These are phyloP conservation scores for Aspergillus pseudoglaucus DNA, from an alignment of 2,329 filamentous ascomycete species.

Conservation along the genomic window DNA sequence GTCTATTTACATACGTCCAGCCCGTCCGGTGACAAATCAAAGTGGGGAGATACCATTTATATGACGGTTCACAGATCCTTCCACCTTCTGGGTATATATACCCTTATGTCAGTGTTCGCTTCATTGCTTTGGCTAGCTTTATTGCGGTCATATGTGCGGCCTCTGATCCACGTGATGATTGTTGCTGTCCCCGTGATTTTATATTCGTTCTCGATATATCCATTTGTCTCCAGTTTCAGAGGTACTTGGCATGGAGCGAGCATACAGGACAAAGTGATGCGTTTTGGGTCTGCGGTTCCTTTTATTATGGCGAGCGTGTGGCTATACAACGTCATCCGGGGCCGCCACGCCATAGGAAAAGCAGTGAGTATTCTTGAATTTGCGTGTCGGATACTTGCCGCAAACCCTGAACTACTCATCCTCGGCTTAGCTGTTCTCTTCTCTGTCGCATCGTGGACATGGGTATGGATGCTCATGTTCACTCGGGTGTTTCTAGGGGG, in stretches of 20 bases:
- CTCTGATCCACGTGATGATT: conserved; percentile 73
- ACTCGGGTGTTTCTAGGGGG: conserved; percentile 92
- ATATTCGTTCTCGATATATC: conserved; percentile 84
- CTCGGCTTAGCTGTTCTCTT: conserved; percentile 75
- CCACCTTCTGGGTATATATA: conserved; percentile 84
- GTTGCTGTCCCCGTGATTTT: conserved; percentile 80
- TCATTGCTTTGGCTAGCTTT: conserved; percentile 86
- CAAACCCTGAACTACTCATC: conserved; percentile 73
- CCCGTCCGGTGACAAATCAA: conserved; percentile 58
- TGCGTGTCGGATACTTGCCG: conserved; percentile 75
- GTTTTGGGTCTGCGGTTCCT: conserved; percentile 75
- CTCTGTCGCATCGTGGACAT: conserved; percentile 80
- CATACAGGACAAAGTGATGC: conserved; percentile 83
- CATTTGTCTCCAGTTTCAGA: conserved; percentile 82
- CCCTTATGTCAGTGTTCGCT: conserved; percentile 79
- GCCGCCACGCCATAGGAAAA: conserved; percentile 71
- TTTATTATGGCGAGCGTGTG: conserved; percentile 67
- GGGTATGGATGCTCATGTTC: conserved; percentile 96
- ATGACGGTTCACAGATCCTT: conserved; percentile 80
- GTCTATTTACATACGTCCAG: conserved; percentile 82
- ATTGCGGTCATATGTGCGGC: conserved; percentile 77
- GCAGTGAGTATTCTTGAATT: conserved; percentile 90
- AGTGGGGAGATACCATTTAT: conserved; percentile 87
- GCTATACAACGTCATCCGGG: conserved; percentile 75
- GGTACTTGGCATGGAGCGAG: conserved; percentile 66